Conservation (phyloP, 2,329 filamentous ascomycete genomes). For the Venturia pyrina region DNA sequence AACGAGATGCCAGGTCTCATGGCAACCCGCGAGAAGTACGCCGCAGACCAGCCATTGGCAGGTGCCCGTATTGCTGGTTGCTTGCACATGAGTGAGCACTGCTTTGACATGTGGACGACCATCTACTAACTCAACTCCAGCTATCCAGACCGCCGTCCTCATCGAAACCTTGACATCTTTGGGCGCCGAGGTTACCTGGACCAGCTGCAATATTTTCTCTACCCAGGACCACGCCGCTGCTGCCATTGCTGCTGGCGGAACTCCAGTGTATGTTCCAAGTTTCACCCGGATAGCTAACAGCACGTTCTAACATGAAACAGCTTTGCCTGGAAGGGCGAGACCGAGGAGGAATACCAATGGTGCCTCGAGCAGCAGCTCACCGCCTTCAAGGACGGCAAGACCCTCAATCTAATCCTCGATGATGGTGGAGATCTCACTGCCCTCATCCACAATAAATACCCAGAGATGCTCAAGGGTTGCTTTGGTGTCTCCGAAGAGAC, state of each 20-base stretch:
- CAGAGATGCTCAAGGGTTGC: slow-evolving; percentile 96
- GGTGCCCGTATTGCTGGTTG: slow-evolving; percentile 95
- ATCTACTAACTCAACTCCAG: slow-evolving; percentile 27
- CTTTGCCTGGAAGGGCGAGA: slow-evolving; percentile 81
- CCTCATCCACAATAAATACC: slow-evolving; percentile 96
- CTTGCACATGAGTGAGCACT: slow-evolving; percentile 78
- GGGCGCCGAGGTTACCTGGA: slow-evolving; percentile 97
- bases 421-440: slow-evolving; percentile 95
- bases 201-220: slow-evolving; percentile 99
- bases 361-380: slow-evolving; percentile 96
- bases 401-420: slow-evolving; percentile 97
- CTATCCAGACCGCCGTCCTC: slow-evolving; percentile 97
- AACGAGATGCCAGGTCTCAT: slow-evolving; percentile 92
- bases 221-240: slow-evolving; percentile 98
- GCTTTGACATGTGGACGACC: neutral
- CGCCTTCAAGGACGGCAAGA: slow-evolving; percentile 94
- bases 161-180: slow-evolving; percentile 95
- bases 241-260: slow-evolving; percentile 86
- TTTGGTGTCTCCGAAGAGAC: slow-evolving; percentile 99
- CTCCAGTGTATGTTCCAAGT: slow-evolving; percentile 56
- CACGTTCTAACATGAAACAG: slow-evolving; percentile 20
- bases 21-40: slow-evolving; percentile 87
- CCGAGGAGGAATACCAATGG: slow-evolving; percentile 99
- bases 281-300: slow-evolving; percentile 42
- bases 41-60: slow-evolving; percentile 81